Evolutionary conservation across 1,284 basidiomycete species (phyloP).

Genomic region (Cryptococcus jaspeensis): DNA sequence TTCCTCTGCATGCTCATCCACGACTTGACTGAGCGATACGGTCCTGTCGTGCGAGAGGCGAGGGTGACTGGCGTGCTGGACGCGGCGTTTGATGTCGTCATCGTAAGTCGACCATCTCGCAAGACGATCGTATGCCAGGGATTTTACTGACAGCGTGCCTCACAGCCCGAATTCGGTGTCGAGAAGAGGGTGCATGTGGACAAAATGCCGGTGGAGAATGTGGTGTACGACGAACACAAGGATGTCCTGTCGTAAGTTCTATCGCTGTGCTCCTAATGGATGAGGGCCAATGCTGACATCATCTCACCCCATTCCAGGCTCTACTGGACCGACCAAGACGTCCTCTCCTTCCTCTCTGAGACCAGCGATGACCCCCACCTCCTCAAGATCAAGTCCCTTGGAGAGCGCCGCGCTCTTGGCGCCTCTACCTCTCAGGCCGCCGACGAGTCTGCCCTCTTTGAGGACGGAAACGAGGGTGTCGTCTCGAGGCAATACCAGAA

Average conservation of each 20-base stretch:
- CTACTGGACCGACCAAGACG: constrained; percentile 80
- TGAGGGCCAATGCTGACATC: too few relatives aligned
- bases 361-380: constrained; percentile 85
- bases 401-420: constrained; percentile 67
- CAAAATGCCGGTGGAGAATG: constrained; percentile 97
- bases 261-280: constrained; percentile 26
- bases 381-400: constrained; percentile 84
- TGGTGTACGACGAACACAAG: constrained; percentile 88
- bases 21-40: constrained; percentile 89
- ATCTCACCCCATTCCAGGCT: constrained; percentile 24
- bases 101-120: too few relatives aligned
- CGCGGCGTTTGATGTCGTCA: constrained; percentile 86
- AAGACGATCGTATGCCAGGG: not conserved
- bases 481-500: constrained; percentile 71
- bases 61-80: constrained; percentile 92
- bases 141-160: not conserved
- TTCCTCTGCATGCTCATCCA: constrained; percentile 87
- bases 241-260: constrained; percentile 63
- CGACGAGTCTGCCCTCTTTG: constrained; percentile 83
- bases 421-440: constrained; percentile 66
- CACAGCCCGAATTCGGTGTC: constrained; percentile 81
- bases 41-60: constrained; percentile 89
- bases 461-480: constrained; percentile 52
- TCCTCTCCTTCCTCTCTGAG: constrained; percentile 90
- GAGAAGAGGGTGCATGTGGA: constrained; percentile 98